Percentiles rank a stretch among this genome's conserved stretches.
These are phyloP conservation scores for Brassica carinata DNA, from an alignment of 345 rosid species.

Conservation along the genomic window DNA sequence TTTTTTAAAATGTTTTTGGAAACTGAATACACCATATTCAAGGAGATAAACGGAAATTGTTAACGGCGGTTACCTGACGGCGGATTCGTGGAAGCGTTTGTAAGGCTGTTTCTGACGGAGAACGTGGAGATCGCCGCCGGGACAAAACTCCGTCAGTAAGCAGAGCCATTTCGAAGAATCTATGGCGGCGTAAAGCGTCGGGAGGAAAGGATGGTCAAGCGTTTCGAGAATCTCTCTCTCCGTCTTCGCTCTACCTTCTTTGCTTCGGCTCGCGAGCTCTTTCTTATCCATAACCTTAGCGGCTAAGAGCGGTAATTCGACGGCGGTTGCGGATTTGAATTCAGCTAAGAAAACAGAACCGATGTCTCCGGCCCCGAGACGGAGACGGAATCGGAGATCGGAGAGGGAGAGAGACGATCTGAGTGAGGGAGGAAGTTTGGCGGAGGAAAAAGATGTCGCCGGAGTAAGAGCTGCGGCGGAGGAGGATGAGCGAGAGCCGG, in stretches of 20 bases:
- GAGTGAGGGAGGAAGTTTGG: conserved; percentile 46
- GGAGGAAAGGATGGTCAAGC: conserved; percentile 89
- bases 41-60: conserved; percentile 20
- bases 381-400: conserved; percentile 77
- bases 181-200: conserved; percentile 69
- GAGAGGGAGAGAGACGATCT: conserved; percentile 58
- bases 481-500: conserved; percentile 60
- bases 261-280: conserved; percentile 74
- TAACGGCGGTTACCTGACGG: conserved; percentile 70
- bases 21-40: conserved; percentile 19
- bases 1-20: conserved; percentile 9
- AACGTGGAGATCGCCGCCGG: conserved; percentile 98
- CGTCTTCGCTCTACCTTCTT: conserved; percentile 82
- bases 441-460: conserved; percentile 63
- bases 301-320: conserved; percentile 45
- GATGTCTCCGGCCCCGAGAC: conserved; percentile 93
- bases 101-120: conserved; percentile 82
- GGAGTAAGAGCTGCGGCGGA: conserved; percentile 76
- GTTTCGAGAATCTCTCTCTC: conserved; percentile 81
- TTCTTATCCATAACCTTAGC: conserved; percentile 95
- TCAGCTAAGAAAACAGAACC: conserved; percentile 88
- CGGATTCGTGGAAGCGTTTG: conserved; percentile 80
- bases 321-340: conserved; percentile 45
- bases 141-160: conserved; percentile 86
- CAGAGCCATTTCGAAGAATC: conserved; percentile 88